These are phyloP conservation scores for Mycena galopus DNA, from an alignment of 768 basidiomycete genomes.

Conservation along the genomic window DNA sequence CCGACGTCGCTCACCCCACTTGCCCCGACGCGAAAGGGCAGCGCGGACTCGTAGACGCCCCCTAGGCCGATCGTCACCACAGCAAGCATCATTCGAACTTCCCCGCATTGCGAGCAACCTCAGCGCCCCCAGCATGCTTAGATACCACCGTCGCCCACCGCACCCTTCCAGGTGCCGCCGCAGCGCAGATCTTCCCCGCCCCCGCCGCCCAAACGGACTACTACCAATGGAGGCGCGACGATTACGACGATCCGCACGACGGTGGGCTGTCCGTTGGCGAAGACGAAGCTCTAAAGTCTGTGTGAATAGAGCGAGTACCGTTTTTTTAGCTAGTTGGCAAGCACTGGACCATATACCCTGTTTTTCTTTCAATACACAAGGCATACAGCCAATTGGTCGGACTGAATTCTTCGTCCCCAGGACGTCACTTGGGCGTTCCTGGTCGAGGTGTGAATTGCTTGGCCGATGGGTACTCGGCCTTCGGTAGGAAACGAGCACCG, in stretches of 20 bases:
- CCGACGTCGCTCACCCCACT: constrained; percentile 13
- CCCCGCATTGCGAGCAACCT: background rate
- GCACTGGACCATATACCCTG: constrained; percentile 14
- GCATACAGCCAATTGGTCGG: background rate
- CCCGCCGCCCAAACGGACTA: constrained; percentile 71
- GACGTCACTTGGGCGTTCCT: background rate
- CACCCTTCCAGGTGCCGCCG: constrained; percentile 39
- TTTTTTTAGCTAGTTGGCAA: background rate
- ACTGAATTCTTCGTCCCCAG: too few species aligned
- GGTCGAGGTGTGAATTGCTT: background rate
- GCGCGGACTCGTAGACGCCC: constrained; percentile 41
- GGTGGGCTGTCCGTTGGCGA: constrained; percentile 41
- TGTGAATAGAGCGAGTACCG: background rate
- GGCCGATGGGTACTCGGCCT: background rate
- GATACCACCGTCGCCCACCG: background rate
- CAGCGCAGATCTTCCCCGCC: constrained; percentile 69
- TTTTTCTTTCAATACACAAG: background rate
- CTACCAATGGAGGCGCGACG: constrained; percentile 63
- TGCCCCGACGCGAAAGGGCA: constrained; percentile 42
- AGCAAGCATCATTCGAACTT: background rate
- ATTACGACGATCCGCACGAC: constrained; percentile 67
- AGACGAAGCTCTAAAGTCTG: constrained; percentile 17
- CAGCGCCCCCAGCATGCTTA: constrained; percentile 20
- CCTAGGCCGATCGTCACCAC: constrained; percentile 37
- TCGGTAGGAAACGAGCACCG: background rate